A percentile compares a stretch with the other conserved stretches of the same genome.
These are phyloP conservation scores for Acacia concinna DNA, from an alignment of 331 rosid genomes.

Conservation along the genomic window DNA sequence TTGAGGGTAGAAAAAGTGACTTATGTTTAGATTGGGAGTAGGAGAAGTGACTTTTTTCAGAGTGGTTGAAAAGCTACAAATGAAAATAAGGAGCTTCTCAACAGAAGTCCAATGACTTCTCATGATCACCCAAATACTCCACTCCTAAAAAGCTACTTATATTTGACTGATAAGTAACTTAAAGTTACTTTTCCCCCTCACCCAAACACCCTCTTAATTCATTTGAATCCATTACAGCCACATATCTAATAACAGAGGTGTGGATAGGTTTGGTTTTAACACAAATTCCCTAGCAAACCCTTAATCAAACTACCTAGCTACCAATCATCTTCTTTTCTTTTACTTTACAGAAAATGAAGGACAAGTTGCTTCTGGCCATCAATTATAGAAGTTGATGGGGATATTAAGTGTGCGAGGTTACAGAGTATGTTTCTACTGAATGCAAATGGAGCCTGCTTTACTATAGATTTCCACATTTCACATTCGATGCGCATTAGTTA, in stretches of 20 bases:
- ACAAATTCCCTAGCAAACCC: neutral
- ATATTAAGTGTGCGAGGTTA: neutral
- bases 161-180: too few relatives aligned
- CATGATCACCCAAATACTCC: too few relatives aligned
- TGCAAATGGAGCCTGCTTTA: neutral
- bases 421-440: neutral
- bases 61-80: too few relatives aligned
- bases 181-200: too few relatives aligned
- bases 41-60: too few relatives aligned
- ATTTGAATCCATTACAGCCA: neutral
- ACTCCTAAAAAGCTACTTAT: too few relatives aligned
- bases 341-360: neutral
- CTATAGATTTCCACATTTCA: constrained; percentile 21
- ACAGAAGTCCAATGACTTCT: too few relatives aligned
- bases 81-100: too few relatives aligned
- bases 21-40: too few relatives aligned
- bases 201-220: too few relatives aligned
- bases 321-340: constrained; percentile 12
- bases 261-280: neutral
- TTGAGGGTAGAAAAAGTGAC: too few relatives aligned
- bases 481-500: neutral
- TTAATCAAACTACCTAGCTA: neutral
- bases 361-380: constrained; percentile 26
- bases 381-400: neutral
- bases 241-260: neutral